Evolutionary conservation across 2,329 filamentous ascomycete genomes (phyloP).

Genomic region (Aspergillus sp.): DNA sequence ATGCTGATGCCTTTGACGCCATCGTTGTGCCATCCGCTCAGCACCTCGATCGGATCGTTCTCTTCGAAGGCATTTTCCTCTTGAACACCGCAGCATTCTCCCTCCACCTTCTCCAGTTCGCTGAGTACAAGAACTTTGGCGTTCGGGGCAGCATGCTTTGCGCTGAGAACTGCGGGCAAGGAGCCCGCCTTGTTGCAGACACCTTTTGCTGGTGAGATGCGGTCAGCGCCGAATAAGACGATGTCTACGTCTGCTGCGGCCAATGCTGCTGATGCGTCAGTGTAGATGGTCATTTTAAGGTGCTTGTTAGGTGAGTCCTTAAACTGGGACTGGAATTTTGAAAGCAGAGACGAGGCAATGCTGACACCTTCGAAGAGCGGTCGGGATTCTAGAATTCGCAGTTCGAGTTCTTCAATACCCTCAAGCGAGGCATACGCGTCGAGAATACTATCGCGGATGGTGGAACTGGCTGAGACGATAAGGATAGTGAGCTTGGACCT

Average conservation of each 20-base stretch:
- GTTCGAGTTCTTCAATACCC: conserved; percentile 39
- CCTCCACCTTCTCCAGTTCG: conserved; percentile 59
- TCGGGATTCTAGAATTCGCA: conserved; percentile 62
- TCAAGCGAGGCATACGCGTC: conserved; percentile 32
- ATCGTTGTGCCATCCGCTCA: conserved; percentile 39
- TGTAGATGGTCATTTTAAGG: conserved; percentile 47
- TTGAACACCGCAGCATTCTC: conserved; percentile 34
- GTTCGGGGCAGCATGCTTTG: conserved; percentile 44
- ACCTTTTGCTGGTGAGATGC: conserved; percentile 53
- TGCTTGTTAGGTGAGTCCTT: conserved; percentile 11
- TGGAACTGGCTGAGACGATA: conserved; percentile 61
- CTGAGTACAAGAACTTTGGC: conserved; percentile 53
- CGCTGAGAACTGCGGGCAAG: conserved; percentile 53
- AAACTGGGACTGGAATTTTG: conserved; percentile 16
- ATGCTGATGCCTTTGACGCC: conserved; percentile 18
- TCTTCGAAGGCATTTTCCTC: conserved; percentile 47
- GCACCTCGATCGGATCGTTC: conserved; percentile 51
- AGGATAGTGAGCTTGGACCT: conserved; percentile 44
- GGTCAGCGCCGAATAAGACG: conserved; percentile 61
- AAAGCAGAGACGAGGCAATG: conserved; percentile 42
- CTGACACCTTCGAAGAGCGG: conserved; percentile 62
- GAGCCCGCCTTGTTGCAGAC: conserved; percentile 66
- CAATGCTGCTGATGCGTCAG: conserved; percentile 57
- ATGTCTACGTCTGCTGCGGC: conserved; percentile 51
- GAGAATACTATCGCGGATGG: conserved; percentile 49